These are phyloP conservation scores for Salix caprea DNA, from an alignment of 345 rosid species.

Conservation along the genomic window DNA sequence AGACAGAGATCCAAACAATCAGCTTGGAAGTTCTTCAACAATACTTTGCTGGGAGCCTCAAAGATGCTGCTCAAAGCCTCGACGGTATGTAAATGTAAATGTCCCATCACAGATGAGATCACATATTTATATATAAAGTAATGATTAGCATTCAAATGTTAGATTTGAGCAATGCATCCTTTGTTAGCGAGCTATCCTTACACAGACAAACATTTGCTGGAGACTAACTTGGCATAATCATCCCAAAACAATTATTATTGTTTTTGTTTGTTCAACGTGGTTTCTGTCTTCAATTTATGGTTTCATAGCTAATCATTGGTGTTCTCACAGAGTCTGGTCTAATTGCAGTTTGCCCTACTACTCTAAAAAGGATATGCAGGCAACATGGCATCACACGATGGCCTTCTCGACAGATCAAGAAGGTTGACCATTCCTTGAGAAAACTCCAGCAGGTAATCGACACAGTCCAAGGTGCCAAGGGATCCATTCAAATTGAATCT, in stretches of 20 bases:
- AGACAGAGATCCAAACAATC: conserved; percentile 69
- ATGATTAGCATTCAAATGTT: background rate
- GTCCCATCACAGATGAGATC: conserved; percentile 15
- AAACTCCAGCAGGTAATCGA: conserved; percentile 86
- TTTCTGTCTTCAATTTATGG: background rate
- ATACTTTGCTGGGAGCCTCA: conserved; percentile 89
- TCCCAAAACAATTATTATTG: background rate
- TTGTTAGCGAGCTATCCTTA: background rate
- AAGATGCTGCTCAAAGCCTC: conserved; percentile 89
- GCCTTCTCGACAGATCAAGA: conserved; percentile 96
- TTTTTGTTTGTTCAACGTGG: background rate
- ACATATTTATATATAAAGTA: background rate
- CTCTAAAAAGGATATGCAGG: conserved; percentile 93
- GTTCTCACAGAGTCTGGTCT: conserved; percentile 16
- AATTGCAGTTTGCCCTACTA: conserved; percentile 90
- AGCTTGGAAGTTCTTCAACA: conserved; percentile 81
- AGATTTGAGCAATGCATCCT: background rate
- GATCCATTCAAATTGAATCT: conserved; percentile 69
- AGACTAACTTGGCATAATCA: background rate
- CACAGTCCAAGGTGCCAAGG: conserved; percentile 83
- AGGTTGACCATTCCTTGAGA: conserved; percentile 82
- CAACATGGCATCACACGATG: conserved; percentile 84
- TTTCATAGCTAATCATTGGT: background rate
- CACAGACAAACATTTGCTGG: background rate
- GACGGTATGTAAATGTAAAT: conserved; percentile 67